A percentile compares a stretch with the other conserved stretches of the same genome.
Conservation (phyloP, 331 rosid genomes). For the Spiraea crenata region DNA sequence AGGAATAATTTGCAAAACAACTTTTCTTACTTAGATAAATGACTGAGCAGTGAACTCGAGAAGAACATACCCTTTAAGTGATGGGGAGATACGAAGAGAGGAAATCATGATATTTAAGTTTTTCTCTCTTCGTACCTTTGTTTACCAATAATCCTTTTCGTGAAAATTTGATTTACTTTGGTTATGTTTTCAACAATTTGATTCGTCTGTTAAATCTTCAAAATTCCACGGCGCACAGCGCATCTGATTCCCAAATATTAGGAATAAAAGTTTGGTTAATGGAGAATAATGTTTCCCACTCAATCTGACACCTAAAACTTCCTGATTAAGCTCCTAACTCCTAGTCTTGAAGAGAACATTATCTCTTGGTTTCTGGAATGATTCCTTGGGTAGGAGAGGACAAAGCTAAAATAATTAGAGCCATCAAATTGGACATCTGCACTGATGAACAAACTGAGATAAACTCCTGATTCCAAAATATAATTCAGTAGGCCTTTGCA, state of each 20-base stretch:
- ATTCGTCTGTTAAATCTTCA: neutral
- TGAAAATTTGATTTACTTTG: neutral
- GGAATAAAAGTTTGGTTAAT: conserved; percentile 31
- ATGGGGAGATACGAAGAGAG: too few relatives aligned
- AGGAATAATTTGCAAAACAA: too few relatives aligned
- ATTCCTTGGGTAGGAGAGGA: conserved; percentile 17
- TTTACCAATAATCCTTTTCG: neutral
- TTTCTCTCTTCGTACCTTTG: neutral
- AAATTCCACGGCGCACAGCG: conserved; percentile 20
- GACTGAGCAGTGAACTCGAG: neutral
- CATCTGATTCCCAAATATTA: conserved; percentile 53
- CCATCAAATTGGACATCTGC: conserved; percentile 15
- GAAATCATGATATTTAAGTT: too few relatives aligned
- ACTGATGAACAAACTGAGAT: neutral
- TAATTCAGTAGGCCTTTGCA: neutral
- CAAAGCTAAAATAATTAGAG: neutral
- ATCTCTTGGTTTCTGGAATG: conserved; percentile 21
- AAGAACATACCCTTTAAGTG: neutral
- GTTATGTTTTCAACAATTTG: neutral
- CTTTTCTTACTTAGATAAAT: too few relatives aligned
- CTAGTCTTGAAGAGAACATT: conserved; percentile 9
- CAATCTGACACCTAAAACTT: conserved; percentile 26
- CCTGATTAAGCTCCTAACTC: conserved; percentile 31
- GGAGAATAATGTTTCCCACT: conserved; percentile 41
- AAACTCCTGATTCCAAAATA: neutral